Evolutionary conservation across 495 filamentous ascomycete genomes (phyloP).

Genomic region (Umbilicaria muhlenbergii): DNA sequence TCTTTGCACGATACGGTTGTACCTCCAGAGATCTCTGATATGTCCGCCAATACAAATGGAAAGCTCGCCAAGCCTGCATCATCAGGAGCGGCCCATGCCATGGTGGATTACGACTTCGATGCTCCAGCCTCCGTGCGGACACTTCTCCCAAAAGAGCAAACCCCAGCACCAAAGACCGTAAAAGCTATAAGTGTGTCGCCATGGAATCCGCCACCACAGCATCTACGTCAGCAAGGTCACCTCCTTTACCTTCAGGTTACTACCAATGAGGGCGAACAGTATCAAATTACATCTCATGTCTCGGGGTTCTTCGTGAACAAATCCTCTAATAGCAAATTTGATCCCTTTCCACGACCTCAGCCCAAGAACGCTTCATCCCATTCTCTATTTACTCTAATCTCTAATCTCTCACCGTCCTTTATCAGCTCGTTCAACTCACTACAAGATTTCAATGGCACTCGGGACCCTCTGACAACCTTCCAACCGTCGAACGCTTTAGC

Average conservation of each 20-base stretch:
- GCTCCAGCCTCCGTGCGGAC: slow-evolving; percentile 47
- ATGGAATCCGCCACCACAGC: slow-evolving; percentile 93
- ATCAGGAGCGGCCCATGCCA: slow-evolving; percentile 19
- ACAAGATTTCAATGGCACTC: slow-evolving; percentile 65
- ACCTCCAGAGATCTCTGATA: slow-evolving; percentile 25
- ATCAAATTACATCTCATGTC: slow-evolving; percentile 83
- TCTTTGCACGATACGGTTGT: slow-evolving; percentile 72
- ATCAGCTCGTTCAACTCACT: slow-evolving; percentile 51
- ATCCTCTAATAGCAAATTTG: slow-evolving; percentile 78
- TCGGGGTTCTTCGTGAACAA: slow-evolving; percentile 96
- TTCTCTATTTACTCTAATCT: slow-evolving; percentile 71
- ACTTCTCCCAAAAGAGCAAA: slow-evolving; percentile 49
- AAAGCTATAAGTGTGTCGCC: slow-evolving; percentile 77
- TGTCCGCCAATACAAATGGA: slow-evolving; percentile 28
- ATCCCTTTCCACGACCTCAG: slow-evolving; percentile 58
- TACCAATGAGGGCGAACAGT: slow-evolving; percentile 83
- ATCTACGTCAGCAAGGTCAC: slow-evolving; percentile 81
- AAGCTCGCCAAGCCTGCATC: slow-evolving; percentile 17
- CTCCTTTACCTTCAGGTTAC: slow-evolving; percentile 78
- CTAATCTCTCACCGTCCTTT: slow-evolving; percentile 70
- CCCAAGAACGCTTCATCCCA: slow-evolving; percentile 62
- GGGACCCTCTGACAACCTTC: slow-evolving; percentile 82
- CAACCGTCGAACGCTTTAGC: slow-evolving; percentile 89
- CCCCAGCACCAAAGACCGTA: slow-evolving; percentile 66
- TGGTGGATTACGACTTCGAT: slow-evolving; percentile 61